Conservation (phyloP, 306 rosid genomes). For the Lathyrus oleraceus region DNA sequence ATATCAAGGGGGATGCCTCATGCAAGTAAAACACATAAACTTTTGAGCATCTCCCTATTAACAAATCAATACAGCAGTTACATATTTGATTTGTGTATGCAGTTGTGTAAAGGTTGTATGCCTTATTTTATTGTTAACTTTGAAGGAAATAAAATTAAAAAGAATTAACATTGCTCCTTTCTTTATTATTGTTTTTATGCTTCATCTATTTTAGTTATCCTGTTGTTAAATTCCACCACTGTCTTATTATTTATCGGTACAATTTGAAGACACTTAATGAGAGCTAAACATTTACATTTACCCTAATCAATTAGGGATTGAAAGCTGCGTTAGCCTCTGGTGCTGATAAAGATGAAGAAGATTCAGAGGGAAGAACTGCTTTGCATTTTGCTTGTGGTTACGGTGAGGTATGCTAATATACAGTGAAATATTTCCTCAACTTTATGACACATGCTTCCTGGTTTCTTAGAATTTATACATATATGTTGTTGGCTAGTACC, state of each 20-base stretch:
- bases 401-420: conserved; percentile 81
- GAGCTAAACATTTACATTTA: conserved; percentile 29
- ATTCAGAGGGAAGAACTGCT: conserved; percentile 96
- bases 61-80: background rate
- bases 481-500: conserved; percentile 9
- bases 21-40: background rate
- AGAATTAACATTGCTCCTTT: background rate
- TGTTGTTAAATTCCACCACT: conserved; percentile 23
- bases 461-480: background rate
- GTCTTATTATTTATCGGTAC: conserved; percentile 1
- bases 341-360: conserved; percentile 93
- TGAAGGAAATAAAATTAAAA: conserved; percentile 5
- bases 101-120: conserved; percentile 4
- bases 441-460: background rate
- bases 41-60: background rate
- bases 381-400: conserved; percentile 98
- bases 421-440: background rate
- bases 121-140: background rate
- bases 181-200: conserved; percentile 9
- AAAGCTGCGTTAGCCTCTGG: conserved; percentile 83
- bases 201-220: conserved; percentile 11
- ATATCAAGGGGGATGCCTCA: background rate
- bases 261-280: conserved; percentile 23
- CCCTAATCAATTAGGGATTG: conserved; percentile 65
- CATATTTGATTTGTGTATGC: background rate